Base-by-base conservation (phyloP, 192 early-diverging fungal species). In the Entomortierella lignicola region DNA sequence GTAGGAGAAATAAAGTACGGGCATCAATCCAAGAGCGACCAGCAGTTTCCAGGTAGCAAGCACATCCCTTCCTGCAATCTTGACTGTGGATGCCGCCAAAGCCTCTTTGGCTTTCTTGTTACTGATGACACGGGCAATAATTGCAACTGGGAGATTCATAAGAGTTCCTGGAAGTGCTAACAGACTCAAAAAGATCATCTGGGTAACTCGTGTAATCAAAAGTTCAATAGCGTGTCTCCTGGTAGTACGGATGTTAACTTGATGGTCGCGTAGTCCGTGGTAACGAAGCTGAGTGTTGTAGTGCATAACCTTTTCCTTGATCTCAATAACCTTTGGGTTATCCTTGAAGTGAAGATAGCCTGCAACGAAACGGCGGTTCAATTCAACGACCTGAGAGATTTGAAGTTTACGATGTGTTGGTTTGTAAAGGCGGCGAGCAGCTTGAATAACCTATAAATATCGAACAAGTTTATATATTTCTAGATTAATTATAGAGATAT, bases 261-360 rank as follows among this genome's bases (percentile, higher is more conserved):
- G 97, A 83, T 99, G 98, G 66, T 99, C 98, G 27, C 91, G 89
- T 58, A 99, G 88, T 20, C 98, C 98, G 79, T 97, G 96, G 83
- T 94, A 95, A 51, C 91, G 90, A 55, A 99, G 86, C 71, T 95
- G 85, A 66, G 89, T 87, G 81, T 98, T 96, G 84, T 98, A 98
- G 21, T 91, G 89, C 48, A 88, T 83, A 18, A 98, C 90, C 34
- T 89, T 89, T 31, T 90, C 83, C 44, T 88, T 89, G 30, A 95
- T 82, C n/a, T 94, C 92, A 66, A 90, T 85, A 21, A 98, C 93
- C 34, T 87, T 90, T 8, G 93, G 92, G 61, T 96, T 85, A 72
- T 97, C 90, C 74, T 91, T 91, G 86, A 91, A 96, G 21, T 88
- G 85, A 42, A 86, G 84, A 79, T 97, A 98, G 10, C 92, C 95